A percentile compares a stretch with the other conserved stretches of the same genome.
Conservation (phyloP, 768 basidiomycete species). For the Gymnopilus junonius region DNA sequence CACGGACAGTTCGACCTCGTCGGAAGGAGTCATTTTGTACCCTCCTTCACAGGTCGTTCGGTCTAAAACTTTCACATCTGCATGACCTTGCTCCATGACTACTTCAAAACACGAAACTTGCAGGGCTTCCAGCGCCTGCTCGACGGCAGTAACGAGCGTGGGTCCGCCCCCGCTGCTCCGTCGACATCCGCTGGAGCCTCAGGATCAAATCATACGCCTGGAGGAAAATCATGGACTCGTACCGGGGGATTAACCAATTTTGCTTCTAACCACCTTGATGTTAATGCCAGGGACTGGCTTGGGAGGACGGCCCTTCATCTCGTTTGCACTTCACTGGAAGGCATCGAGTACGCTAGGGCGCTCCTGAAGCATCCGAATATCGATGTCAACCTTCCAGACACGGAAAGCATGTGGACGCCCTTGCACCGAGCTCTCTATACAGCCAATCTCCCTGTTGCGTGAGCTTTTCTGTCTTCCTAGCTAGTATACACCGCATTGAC, state of each 20-base stretch:
- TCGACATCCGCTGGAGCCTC: conserved; percentile 36
- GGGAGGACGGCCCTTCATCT: conserved; percentile 85
- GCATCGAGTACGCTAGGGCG: conserved; percentile 77
- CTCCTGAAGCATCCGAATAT: conserved; percentile 76
- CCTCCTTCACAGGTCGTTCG: conserved; percentile 41
- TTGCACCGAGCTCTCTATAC: conserved; percentile 86
- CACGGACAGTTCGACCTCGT: conserved; percentile 18
- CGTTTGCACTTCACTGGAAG: conserved; percentile 69
- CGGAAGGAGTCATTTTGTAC: conserved; percentile 26
- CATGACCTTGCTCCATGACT: conserved; percentile 84
- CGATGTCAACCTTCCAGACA: conserved; percentile 80
- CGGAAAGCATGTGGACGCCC: conserved; percentile 90
- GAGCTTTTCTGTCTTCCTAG: conserved; percentile 31
- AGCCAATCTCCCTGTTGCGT: conserved; percentile 77
- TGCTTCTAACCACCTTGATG: conserved; percentile 44
- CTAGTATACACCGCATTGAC: conserved; percentile 13
- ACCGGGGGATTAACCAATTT: conserved; percentile 42
- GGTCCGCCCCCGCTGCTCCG: conserved; percentile 26
- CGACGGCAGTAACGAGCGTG: conserved; percentile 47
- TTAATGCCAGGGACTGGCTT: conserved; percentile 74
- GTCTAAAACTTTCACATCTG: conserved; percentile 42
- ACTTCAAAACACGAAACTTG: conserved; percentile 71
- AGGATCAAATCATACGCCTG: conserved; percentile 29
- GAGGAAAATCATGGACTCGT: conserved; percentile 64
- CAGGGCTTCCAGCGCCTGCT: conserved; percentile 80